A percentile compares a stretch with the other conserved stretches of the same genome.
Conservation (phyloP, 192 early-diverging fungal genomes). For the Rhizophagus clarus region DNA sequence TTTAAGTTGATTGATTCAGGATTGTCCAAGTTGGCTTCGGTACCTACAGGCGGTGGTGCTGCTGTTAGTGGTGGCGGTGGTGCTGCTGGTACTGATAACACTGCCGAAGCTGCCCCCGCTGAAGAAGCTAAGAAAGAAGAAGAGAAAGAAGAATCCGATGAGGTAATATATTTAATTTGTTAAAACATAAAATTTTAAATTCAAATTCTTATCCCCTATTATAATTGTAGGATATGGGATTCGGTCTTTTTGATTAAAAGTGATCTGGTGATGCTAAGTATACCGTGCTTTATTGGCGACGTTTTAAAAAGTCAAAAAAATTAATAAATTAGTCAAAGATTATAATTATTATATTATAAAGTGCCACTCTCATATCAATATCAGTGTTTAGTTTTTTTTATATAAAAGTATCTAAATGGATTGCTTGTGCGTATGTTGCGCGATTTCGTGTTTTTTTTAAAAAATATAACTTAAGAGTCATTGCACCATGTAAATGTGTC, state of each 20-base stretch:
- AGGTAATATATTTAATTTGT: constrained; percentile 44
- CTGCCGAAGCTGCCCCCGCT: constrained; percentile 40
- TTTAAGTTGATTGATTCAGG: constrained; percentile 87
- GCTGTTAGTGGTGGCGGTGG: constrained; percentile 63
- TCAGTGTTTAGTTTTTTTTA: too few relatives aligned
- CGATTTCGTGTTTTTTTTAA: too few relatives aligned
- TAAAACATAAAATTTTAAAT: not conserved
- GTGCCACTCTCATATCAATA: too few relatives aligned
- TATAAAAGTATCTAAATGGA: too few relatives aligned
- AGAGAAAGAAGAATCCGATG: constrained; percentile 87
- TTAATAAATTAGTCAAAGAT: too few relatives aligned
- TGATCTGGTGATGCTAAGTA: not conserved
- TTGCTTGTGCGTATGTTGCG: too few relatives aligned
- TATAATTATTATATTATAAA: too few relatives aligned
- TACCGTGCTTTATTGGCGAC: too few relatives aligned
- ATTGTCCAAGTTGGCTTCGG: constrained; percentile 87
- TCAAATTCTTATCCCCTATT: not conserved
- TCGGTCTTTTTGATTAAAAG: constrained; percentile 94
- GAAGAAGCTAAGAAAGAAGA: constrained; percentile 84
- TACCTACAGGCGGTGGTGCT: constrained; percentile 90
- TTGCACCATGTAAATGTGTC: too few relatives aligned
- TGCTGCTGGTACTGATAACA: constrained; percentile 63
- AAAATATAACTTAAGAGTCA: too few relatives aligned
- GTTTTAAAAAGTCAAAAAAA: too few relatives aligned
- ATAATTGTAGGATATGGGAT: constrained; percentile 74